Evolutionary conservation across 345 rosid genomes (phyloP), one percentile per base, ranked within the genome.

Genomic region (Turnera subulata): DNA sequence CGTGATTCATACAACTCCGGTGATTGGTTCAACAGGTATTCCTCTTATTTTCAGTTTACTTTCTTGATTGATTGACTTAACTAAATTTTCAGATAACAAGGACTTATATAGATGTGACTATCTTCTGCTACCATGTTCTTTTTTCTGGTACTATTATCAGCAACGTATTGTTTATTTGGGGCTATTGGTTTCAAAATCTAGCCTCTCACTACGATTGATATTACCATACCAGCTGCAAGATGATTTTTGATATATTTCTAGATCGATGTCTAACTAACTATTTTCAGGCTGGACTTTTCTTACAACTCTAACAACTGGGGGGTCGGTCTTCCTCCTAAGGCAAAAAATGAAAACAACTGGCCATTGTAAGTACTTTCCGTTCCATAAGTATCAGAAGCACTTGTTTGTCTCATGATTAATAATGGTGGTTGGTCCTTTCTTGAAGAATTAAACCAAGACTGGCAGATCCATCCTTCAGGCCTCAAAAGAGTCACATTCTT

Each of bases 1-100:
- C 93, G 95, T 33, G 98, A 92, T 80, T 92, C 98, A 16, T 89
- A 92, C 85, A 83, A 92, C 63, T 92, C 98, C 18, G 98, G 96
- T 61, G 98, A 92, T 71, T 92, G 96, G 96, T 86, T 92, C 72
- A 92, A 92, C 65, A 92, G 95, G 98, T 88, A 50, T 55, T 39
- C 37, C 64, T 60, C 32, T 50, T 40, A 11, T 63, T 66, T 29
- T 14, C 14, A 61, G 40, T 13, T 44, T 39, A 2, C 37, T 55
- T 40, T 62, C 38, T 32, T 25, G 43, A 51, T 42, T 33, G n/a
- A 33, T 15, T 53, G 11, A 45, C 14, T 24, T 44, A 7, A 26
- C 21, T 12, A 7, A n/a, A 46, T n/a, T 46, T 19, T 53, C 18
- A 45, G 33, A 6, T 62, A 25, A 29, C 35, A n/a, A n/a, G n/a